These are phyloP conservation scores for Coemansia sp. DNA, from an alignment of 192 early-diverging fungal genomes.

Conservation along the genomic window DNA sequence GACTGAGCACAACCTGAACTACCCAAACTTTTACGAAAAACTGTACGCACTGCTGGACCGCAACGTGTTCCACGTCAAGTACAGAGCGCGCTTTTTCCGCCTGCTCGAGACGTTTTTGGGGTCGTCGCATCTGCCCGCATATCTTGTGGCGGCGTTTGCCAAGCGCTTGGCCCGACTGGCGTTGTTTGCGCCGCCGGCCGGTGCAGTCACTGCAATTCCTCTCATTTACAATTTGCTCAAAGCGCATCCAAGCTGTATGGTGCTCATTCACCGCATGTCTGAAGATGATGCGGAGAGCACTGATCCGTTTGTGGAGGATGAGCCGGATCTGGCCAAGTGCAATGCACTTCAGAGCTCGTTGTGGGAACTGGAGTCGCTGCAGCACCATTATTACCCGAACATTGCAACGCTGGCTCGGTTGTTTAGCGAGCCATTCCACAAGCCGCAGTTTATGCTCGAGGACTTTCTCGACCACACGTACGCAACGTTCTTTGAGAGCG, in stretches of 20 bases:
- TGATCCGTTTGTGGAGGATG: constrained; percentile 54
- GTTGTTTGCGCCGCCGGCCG: constrained; percentile 82
- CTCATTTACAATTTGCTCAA: constrained; percentile 91
- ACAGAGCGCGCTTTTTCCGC: constrained; percentile 92
- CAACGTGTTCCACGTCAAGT: constrained; percentile 90
- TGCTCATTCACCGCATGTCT: constrained; percentile 73
- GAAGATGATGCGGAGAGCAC: constrained; percentile 32
- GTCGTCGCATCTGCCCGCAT: constrained; percentile 83
- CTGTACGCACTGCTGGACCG: constrained; percentile 90
- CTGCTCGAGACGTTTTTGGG: constrained; percentile 85
- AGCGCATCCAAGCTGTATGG: constrained; percentile 86
- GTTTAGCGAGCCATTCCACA: constrained; percentile 85
- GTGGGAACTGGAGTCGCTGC: constrained; percentile 91
- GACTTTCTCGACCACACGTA: constrained; percentile 96
- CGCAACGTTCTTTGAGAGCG: constrained; percentile 69
- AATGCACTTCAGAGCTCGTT: constrained; percentile 81
- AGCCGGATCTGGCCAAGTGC: constrained; percentile 76
- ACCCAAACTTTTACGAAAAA: constrained; percentile 96
- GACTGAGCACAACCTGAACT: constrained; percentile 92
- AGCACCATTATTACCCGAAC: constrained; percentile 84
- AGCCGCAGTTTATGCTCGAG: constrained; percentile 85
- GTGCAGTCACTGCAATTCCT: constrained; percentile 81
- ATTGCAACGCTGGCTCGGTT: constrained; percentile 82
- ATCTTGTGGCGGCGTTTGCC: constrained; percentile 89
- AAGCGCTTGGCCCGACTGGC: constrained; percentile 86